A percentile compares a stretch with the other conserved stretches of the same genome.
phyloP scores from a whole-genome alignment of 2,329 filamentous ascomycete genomes.

The Scedosporium dehoogii region DNA sequence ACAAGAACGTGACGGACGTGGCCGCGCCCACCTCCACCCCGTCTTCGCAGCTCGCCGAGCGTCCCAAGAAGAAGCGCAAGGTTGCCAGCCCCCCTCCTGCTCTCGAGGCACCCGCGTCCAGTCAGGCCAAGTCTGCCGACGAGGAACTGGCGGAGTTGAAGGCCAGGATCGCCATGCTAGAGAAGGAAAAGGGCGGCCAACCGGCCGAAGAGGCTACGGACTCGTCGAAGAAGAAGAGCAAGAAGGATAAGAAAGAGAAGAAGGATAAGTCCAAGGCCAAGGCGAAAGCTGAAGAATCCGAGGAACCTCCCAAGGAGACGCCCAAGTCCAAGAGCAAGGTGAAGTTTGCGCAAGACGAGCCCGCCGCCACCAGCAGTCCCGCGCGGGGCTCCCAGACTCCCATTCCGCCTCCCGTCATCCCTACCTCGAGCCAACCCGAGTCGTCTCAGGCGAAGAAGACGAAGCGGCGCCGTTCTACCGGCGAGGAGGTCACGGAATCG shows the following conservation, averaged over 20 bases:
- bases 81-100: background rate
- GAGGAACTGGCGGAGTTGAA: background rate
- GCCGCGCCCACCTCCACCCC: too few relatives aligned
- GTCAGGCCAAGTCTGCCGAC: background rate
- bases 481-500: background rate
- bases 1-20: background rate
- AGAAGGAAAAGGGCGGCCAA: background rate
- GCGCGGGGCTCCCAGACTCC: background rate
- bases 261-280: background rate
- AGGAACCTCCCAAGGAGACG: background rate
- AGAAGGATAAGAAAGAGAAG: constrained; percentile 7
- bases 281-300: background rate
- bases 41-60: background rate
- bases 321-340: constrained; percentile 1
- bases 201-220: background rate
- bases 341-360: background rate
- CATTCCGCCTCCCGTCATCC: background rate
- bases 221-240: background rate
- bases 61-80: background rate
- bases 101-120: background rate
- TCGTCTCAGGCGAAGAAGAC: background rate
- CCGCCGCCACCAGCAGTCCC: background rate
- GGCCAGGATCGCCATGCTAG: background rate
- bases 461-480: background rate
- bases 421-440: background rate